Evolutionary conservation across 805 yeast genomes (phyloP), one percentile per base, ranked within the genome.

Genomic region (Ogataea saltuana): DNA sequence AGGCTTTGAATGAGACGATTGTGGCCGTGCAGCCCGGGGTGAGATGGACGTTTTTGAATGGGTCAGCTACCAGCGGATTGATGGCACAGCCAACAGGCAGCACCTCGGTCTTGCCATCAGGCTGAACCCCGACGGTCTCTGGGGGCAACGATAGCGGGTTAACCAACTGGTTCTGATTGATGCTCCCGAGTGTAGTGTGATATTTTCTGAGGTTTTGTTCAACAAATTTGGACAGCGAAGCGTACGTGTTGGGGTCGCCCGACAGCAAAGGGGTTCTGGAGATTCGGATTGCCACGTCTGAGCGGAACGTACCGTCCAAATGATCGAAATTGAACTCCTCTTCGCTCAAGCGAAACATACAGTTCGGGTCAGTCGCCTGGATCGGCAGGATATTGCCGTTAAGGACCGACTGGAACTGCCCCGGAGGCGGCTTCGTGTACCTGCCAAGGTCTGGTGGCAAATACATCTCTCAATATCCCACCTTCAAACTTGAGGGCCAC

Each of bases 11-110:
- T 22, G 51, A 49, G 6, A 60, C 55, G 6, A 63, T 54, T 6
- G 41, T 33, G 3, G 63, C 52, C 9, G 72, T 46, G 49, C 83
- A 78, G 0, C 85, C 82, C 0, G 83, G 82, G 15, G 73, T 77
- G 41, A 78, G 59, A 51, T 73, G 78, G 16, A 78, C 79, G 20
- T 69, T 63, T 41, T 69, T 68, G 53, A 74, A 78, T 1, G 78
- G 75, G 53, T 79, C 85, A 4, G 80, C 72, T 31, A 61, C 47
- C 41, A 79, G 58, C 0, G 83, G 80, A 45, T 76, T 78, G 21
- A 78, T 68, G 33, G 69, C 69, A 33, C 82, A 79, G 0, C 82
- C 85, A 16, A 78, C 66, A 20, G 71, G 69, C 8, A 65, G 33
- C 4, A 62, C 53, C 35, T 68, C 72, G 0, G 64, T 50, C 37